phyloP scores from a whole-genome alignment of 164 flowering plant genomes.

The Saururus chinensis region DNA sequence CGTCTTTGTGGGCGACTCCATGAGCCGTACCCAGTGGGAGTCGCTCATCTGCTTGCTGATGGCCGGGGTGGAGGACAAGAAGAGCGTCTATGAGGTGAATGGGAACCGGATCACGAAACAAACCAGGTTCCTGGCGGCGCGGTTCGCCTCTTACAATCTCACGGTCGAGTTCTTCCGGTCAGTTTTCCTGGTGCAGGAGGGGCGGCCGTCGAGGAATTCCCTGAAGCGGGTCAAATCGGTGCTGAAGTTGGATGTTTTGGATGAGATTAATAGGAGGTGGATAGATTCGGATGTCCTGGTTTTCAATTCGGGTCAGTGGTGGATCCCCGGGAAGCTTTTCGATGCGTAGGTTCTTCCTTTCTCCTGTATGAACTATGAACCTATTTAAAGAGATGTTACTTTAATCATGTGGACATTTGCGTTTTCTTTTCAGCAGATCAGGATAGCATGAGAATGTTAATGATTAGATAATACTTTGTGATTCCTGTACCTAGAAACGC shows the following conservation, averaged over 20 bases:
- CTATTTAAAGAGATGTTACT: too few species aligned
- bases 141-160: constrained; percentile 44
- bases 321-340: constrained; percentile 60
- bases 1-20: constrained; percentile 83
- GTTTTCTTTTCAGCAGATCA: too few species aligned
- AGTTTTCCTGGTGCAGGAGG: constrained; percentile 57
- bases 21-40: constrained; percentile 91
- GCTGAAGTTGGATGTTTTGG: constrained; percentile 53
- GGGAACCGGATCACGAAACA: constrained; percentile 57
- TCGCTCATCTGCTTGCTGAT: constrained; percentile 68
- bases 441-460: too few species aligned
- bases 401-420: neutral
- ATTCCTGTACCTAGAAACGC: too few species aligned
- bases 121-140: constrained; percentile 45
- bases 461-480: too few species aligned
- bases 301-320: constrained; percentile 89
- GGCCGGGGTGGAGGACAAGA: constrained; percentile 66
- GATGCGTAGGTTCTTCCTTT: constrained; percentile 41
- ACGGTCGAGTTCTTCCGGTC: constrained; percentile 60
- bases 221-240: constrained; percentile 60
- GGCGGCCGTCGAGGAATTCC: constrained; percentile 31
- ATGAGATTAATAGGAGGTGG: constrained; percentile 54
- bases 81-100: constrained; percentile 62
- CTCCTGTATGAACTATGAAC: too few species aligned
- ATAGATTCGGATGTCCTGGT: constrained; percentile 61